phyloP scores from a whole-genome alignment of 2,329 filamentous ascomycete species.

The Arthrobotrys entomopaga region DNA sequence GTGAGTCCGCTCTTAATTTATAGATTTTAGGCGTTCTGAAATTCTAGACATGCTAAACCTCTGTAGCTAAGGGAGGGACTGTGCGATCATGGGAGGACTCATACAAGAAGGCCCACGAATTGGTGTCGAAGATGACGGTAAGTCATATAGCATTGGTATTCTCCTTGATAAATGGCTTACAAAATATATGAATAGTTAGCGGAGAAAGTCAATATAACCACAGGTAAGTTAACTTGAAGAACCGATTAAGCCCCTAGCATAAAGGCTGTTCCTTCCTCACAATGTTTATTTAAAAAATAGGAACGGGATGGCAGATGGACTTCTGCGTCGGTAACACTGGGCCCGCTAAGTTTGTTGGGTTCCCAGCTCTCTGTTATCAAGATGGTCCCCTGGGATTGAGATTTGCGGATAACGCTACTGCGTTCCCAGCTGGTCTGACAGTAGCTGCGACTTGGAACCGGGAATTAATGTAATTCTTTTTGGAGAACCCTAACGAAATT shows the following conservation, averaged over 20 bases:
- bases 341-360: conserved; percentile 61
- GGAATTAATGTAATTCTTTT: conserved; percentile 73
- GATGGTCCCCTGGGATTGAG: conserved; percentile 86
- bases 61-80: conserved; percentile 28
- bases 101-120: conserved; percentile 27
- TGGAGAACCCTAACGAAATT: background rate
- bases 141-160: background rate
- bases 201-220: conserved; percentile 93
- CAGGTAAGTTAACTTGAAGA: conserved; percentile 65
- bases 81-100: conserved; percentile 27
- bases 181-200: conserved; percentile 64
- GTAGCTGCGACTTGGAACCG: conserved; percentile 88
- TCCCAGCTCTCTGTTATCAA: conserved; percentile 67
- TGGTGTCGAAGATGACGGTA: conserved; percentile 38
- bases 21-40: background rate
- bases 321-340: conserved; percentile 72
- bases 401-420: conserved; percentile 83
- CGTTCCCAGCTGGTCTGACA: conserved; percentile 87
- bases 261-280: conserved; percentile 60
- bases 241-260: conserved; percentile 61
- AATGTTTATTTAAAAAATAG: conserved; percentile 27
- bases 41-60: background rate
- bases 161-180: conserved; percentile 1
- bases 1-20: conserved; percentile 7
- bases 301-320: conserved; percentile 57